Conservation (phyloP, 1,284 basidiomycete species). For the Trichosporon asahii region DNA sequence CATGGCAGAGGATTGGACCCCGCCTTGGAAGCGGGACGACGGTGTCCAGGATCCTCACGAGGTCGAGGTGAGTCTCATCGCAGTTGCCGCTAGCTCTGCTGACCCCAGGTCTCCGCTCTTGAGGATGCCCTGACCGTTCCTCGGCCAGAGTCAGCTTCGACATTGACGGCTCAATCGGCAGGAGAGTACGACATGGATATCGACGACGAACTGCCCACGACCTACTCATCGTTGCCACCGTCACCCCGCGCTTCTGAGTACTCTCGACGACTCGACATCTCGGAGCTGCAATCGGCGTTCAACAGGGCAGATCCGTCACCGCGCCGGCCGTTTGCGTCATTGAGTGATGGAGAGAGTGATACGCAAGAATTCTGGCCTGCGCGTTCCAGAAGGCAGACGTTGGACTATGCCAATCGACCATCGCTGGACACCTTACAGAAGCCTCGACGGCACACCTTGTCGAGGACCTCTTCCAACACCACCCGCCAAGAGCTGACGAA, state of each 20-base stretch:
- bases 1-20: background rate
- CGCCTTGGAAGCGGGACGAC: background rate
- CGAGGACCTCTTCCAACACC: background rate
- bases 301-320: background rate
- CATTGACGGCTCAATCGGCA: background rate
- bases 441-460: background rate
- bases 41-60: constrained; percentile 12
- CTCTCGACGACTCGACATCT: constrained; percentile 1
- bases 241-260: constrained; percentile 28
- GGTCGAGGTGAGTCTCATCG: constrained; percentile 10
- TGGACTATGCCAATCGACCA: background rate
- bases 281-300: constrained; percentile 8
- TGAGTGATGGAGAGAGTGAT: constrained; percentile 10
- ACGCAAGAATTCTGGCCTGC: constrained; percentile 23
- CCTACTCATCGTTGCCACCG: constrained; percentile 46
- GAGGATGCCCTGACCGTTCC: constrained; percentile 4
- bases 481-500: background rate
- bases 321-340: background rate
- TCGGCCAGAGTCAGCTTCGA: background rate
- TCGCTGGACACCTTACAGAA: background rate
- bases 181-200: background rate
- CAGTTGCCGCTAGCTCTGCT: background rate
- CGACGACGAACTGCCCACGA: constrained; percentile 20
- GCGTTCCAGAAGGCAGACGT: constrained; percentile 17
- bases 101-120: constrained; percentile 9